phyloP scores from a whole-genome alignment of 805 yeast genomes.

The Candida odintsovae region DNA sequence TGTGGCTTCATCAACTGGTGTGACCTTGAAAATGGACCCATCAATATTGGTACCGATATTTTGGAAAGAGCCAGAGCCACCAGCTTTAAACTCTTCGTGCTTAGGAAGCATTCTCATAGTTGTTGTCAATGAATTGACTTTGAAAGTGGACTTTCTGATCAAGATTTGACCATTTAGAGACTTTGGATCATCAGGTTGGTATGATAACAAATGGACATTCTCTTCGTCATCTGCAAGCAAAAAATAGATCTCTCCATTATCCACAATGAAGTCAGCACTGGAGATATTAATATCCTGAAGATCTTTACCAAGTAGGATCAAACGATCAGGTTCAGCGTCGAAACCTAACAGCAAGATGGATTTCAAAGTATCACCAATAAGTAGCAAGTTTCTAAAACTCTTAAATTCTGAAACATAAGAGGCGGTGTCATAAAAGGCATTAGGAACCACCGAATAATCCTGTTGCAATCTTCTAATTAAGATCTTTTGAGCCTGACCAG shows the following conservation, averaged over 20 bases:
- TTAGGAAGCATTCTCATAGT: constrained; percentile 41
- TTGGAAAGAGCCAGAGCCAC: constrained; percentile 38
- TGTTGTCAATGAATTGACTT: constrained; percentile 56
- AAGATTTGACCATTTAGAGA: constrained; percentile 77
- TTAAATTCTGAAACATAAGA: constrained; percentile 75
- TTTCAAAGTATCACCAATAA: constrained; percentile 76
- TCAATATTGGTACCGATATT: constrained; percentile 69
- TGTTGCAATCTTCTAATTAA: constrained; percentile 80
- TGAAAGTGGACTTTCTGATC: constrained; percentile 64
- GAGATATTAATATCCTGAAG: constrained; percentile 53
- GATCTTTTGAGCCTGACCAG: constrained; percentile 78
- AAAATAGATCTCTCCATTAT: constrained; percentile 63
- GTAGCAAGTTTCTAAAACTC: constrained; percentile 73
- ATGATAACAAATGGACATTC: constrained; percentile 67
- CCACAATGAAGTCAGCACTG: constrained; percentile 70
- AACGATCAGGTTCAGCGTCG: constrained; percentile 91
- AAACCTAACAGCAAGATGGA: constrained; percentile 80
- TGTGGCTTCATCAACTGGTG: constrained; percentile 68
- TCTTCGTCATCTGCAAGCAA: constrained; percentile 64
- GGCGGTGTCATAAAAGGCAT: constrained; percentile 87
- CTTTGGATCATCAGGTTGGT: constrained; percentile 86
- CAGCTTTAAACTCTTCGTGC: constrained; percentile 26
- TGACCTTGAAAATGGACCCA: constrained; percentile 70
- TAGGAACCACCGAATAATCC: constrained; percentile 83
- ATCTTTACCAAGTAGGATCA: constrained; percentile 76